These are phyloP conservation scores for Nidularia sp. DNA, from an alignment of 768 basidiomycete species.

Conservation along the genomic window DNA sequence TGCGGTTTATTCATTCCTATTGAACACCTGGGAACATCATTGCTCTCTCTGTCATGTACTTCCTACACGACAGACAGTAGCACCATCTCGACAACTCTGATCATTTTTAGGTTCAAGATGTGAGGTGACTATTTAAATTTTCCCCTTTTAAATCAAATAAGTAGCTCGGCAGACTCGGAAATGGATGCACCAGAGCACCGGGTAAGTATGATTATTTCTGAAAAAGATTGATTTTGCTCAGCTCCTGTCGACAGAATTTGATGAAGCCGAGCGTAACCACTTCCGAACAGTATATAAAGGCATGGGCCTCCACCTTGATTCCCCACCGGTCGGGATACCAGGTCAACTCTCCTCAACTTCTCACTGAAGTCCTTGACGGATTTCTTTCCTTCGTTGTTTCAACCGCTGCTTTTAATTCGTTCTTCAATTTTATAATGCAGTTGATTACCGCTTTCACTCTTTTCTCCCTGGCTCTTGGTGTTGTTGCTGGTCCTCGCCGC, in stretches of 20 bases:
- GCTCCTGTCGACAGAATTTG: not conserved
- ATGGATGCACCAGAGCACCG: too few relatives aligned
- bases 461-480: not conserved
- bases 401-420: not conserved
- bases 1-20: too few relatives aligned
- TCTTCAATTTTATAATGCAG: not conserved
- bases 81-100: too few relatives aligned
- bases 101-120: too few relatives aligned
- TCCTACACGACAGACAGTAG: too few relatives aligned
- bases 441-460: not conserved
- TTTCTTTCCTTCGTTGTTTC: constrained; percentile 1
- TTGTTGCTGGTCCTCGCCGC: not conserved
- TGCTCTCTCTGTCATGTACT: too few relatives aligned
- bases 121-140: too few relatives aligned
- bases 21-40: too few relatives aligned
- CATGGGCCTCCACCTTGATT: not conserved
- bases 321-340: constrained; percentile 3
- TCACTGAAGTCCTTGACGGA: constrained; percentile 4
- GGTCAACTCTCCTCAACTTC: not conserved
- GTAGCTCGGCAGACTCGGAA: too few relatives aligned
- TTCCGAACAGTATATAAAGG: not conserved
- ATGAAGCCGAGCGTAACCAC: not conserved
- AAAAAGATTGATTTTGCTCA: not conserved
- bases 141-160: too few relatives aligned
- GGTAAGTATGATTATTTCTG: too few relatives aligned